These are phyloP conservation scores for Lophiotrema nucula DNA, from an alignment of 495 filamentous ascomycete species.

Conservation along the genomic window DNA sequence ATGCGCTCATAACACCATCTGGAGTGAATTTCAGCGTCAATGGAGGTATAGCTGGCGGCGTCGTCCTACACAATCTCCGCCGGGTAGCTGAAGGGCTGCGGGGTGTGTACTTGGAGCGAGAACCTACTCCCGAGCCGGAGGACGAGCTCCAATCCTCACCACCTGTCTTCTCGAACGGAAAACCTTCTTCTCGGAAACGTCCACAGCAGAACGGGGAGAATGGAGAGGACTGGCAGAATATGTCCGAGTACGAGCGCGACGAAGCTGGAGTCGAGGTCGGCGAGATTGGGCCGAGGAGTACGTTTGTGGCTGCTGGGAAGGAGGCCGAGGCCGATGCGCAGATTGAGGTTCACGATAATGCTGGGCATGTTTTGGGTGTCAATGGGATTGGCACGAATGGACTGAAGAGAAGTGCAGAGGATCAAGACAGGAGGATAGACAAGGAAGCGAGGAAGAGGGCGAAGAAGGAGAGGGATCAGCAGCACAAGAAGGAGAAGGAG, in stretches of 20 bases:
- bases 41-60: constrained; percentile 51
- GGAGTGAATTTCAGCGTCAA: constrained; percentile 53
- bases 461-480: constrained; percentile 46
- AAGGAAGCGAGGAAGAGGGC: constrained; percentile 43
- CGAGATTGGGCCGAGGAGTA: constrained; percentile 37
- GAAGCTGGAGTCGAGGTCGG: constrained; percentile 45
- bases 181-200: too few species aligned
- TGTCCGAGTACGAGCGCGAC: constrained; percentile 50
- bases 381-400: constrained; percentile 1
- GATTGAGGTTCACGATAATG: constrained; percentile 1
- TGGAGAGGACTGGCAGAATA: constrained; percentile 52
- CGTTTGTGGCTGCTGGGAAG: constrained; percentile 9
- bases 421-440: constrained; percentile 30
- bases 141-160: constrained; percentile 8
- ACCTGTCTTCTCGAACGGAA: too few species aligned
- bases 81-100: constrained; percentile 64
- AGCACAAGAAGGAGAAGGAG: constrained; percentile 48
- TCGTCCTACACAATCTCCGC: constrained; percentile 64
- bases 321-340: constrained; percentile 22
- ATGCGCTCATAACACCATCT: constrained; percentile 59
- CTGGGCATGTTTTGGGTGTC: not conserved
- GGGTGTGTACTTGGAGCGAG: constrained; percentile 53
- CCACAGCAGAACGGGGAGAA: constrained; percentile 7
- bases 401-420: constrained; percentile 36
- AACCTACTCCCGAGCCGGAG: constrained; percentile 30